phyloP scores from a whole-genome alignment of 1,139 yeast species.

The Pichiaceae sp. region DNA sequence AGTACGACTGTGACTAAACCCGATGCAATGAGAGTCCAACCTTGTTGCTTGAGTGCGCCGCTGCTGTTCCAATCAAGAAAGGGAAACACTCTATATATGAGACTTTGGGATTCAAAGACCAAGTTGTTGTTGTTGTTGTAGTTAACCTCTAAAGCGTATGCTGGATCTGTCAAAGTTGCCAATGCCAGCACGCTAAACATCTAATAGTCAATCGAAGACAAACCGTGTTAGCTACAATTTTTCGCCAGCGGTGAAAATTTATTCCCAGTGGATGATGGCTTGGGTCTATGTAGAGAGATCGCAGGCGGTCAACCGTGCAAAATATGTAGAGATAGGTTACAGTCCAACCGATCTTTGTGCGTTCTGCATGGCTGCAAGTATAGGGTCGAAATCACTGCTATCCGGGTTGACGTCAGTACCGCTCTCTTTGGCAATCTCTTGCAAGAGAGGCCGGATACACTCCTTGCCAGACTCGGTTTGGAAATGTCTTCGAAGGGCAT shows the following conservation, averaged over 20 bases:
- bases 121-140: too few species aligned
- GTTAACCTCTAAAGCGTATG: too few species aligned
- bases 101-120: too few species aligned
- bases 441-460: constrained; percentile 68
- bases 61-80: not conserved
- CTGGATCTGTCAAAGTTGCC: too few species aligned
- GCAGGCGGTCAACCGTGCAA: too few species aligned
- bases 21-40: constrained; percentile 1
- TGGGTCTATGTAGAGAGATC: too few species aligned
- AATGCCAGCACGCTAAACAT: too few species aligned
- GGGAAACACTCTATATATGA: not conserved
- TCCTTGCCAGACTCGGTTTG: constrained; percentile 87
- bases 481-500: constrained; percentile 89
- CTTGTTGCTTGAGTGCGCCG: not conserved
- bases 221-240: too few species aligned
- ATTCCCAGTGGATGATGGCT: too few species aligned
- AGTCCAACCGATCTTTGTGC: not conserved
- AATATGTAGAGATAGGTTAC: too few species aligned
- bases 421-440: constrained; percentile 48
- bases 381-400: constrained; percentile 3
- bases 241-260: too few species aligned
- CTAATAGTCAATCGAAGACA: too few species aligned
- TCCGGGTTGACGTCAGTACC: constrained; percentile 1
- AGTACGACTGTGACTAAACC: constrained; percentile 2
- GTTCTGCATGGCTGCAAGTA: constrained; percentile 4